Evolutionary conservation across 176 grass and related monocot species (phyloP).

Genomic region (sorghum (Sorghum bicolor)): Sorghum_bicolor_NCBIv3 NC_012872.2:60969001-60969500

Average conservation of each 20-base stretch:
- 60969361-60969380: not conserved
- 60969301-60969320: constrained; percentile 45
- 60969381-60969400: not conserved
- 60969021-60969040: not conserved
- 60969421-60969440: constrained; percentile 14
- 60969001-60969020: constrained; percentile 23
- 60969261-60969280: constrained; percentile 41
- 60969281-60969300: constrained; percentile 49
- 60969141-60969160: constrained; percentile 79
- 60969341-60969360: constrained; percentile 22
- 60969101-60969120: constrained; percentile 77
- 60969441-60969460: not conserved
- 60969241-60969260: constrained; percentile 34
- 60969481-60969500: not conserved
- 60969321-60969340: constrained; percentile 22
- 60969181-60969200: constrained; percentile 37
- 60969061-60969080: not conserved
- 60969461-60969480: not conserved
- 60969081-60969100: constrained; percentile 5
- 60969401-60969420: not conserved
- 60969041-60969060: not conserved
- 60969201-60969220: constrained; percentile 20
- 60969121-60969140: constrained; percentile 98
- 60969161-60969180: constrained; percentile 60
- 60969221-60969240: constrained; percentile 23